Base-by-base conservation (phyloP, 768 basidiomycete species). In the Kondoa subrosea region DNA sequence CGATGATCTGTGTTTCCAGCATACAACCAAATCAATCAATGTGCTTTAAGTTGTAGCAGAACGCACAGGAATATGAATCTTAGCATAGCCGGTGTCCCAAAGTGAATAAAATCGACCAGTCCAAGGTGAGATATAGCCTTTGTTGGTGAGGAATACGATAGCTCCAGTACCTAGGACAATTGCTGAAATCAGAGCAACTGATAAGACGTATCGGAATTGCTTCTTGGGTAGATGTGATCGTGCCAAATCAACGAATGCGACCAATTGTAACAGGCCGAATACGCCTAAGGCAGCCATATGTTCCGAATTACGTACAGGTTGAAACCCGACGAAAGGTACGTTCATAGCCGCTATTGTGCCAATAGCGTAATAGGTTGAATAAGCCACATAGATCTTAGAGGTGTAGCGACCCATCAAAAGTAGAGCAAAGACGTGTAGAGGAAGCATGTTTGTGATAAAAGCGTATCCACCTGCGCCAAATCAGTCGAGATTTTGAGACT, bases 371-470 rank as follows among this genome's bases (percentile, higher is more conserved):
- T 93, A 99, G 1, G 91, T 86, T 25, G 89, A 95, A 78, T 96
- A 99, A 1, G 87, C 89, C 15, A 91, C 85, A 77, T 99, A 99
- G 62, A 99, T 83, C 29, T 91, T 85, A 75, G 83, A 85, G 70
- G 86, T 89, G 81, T 85, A 99, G 61, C 95, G 85, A 25, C 92
- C 92, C 95, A 97, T 99, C 34, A 97, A 80, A 66, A 96, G 83
- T 67, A 99, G 85, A 34, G 89, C 86, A n/a, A 97, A 83, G 0
- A 89, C 88, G 74, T 99, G 95, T 1, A 99, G 80, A 40, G 95
- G 95, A 69, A 97, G 92, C 93, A 99, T 99, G 82, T 99, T 99
- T 59, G 95, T 99, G 77, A 99, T 99, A 82, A 99, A 99, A 0
- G 88, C 95, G 78, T 97, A 99, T 72, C 91, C 91, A 81, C 89